Evolutionary conservation across 73 alveolate genomes (phyloP).

Genomic region (Halteria grandinella): DNA sequence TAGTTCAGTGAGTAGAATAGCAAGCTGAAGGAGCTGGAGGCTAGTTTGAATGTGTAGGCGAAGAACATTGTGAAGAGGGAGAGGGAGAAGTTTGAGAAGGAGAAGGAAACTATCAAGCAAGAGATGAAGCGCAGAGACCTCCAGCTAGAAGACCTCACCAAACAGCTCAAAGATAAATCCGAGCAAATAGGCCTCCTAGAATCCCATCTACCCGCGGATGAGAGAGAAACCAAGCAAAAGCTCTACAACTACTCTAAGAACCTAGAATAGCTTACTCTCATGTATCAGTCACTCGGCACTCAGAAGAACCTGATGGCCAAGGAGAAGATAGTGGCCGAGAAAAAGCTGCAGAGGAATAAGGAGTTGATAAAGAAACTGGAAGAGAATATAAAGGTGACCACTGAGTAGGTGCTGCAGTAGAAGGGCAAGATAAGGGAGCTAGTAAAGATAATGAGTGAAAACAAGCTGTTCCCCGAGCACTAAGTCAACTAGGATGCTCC

Average conservation of each 20-base stretch:
- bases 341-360: constrained; percentile 72
- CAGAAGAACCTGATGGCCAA: constrained; percentile 83
- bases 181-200: constrained; percentile 41
- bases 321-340: constrained; percentile 76
- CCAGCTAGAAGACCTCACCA: constrained; percentile 34
- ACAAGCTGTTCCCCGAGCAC: too few species aligned
- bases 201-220: constrained; percentile 56
- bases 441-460: too few species aligned
- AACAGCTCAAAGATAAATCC: constrained; percentile 7
- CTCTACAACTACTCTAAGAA: constrained; percentile 80
- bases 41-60: constrained; percentile 4
- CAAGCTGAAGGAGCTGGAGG: constrained; percentile 1
- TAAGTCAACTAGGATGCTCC: too few species aligned
- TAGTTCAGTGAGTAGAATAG: background rate
- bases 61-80: constrained; percentile 49
- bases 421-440: too few species aligned
- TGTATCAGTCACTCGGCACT: constrained; percentile 89
- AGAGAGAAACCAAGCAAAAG: constrained; percentile 73
- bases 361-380: too few species aligned
- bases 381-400: too few species aligned
- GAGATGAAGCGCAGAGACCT: constrained; percentile 5
- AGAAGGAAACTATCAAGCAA: constrained; percentile 15
- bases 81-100: constrained; percentile 39
- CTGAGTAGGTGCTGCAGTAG: too few species aligned
- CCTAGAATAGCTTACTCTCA: constrained; percentile 83